Conservation (phyloP, 2,329 filamentous ascomycete genomes). For the Aspergillus clavatus region DNA sequence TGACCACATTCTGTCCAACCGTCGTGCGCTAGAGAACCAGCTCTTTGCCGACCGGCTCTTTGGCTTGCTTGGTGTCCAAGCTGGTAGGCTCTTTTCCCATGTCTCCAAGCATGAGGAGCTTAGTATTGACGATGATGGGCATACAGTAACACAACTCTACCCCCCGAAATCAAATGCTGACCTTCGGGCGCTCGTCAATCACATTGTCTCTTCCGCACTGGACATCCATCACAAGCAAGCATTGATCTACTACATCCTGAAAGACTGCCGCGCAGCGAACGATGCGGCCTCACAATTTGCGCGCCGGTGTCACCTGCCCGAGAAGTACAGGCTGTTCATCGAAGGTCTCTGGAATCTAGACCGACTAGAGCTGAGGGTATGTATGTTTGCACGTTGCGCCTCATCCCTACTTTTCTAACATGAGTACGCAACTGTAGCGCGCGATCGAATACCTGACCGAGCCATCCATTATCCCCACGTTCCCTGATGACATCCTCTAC, state of each 20-base stretch:
- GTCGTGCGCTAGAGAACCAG: conserved; percentile 62
- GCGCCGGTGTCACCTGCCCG: conserved; percentile 60
- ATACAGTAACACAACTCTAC: conserved; percentile 58
- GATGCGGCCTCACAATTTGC: conserved; percentile 58
- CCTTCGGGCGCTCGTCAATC: conserved; percentile 64
- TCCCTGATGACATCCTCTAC: conserved; percentile 74
- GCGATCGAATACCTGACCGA: conserved; percentile 74
- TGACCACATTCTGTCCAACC: conserved; percentile 61
- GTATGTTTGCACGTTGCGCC: conserved; percentile 7
- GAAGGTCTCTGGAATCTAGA: conserved; percentile 80
- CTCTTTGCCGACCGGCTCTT: conserved; percentile 79
- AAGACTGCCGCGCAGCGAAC: conserved; percentile 60
- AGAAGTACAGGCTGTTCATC: conserved; percentile 74
- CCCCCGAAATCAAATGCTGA: conserved; percentile 66
- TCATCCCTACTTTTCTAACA: conserved; percentile 7
- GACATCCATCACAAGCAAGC: conserved; percentile 75
- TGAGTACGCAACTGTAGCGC: conserved; percentile 36
- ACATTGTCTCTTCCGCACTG: conserved; percentile 61
- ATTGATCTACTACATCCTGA: conserved; percentile 76
- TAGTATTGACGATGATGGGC: conserved; percentile 9
- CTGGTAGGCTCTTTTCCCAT: conserved; percentile 48
- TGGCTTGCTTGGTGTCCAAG: conserved; percentile 62
- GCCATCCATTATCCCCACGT: conserved; percentile 73
- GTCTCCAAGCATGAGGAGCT: neutral
- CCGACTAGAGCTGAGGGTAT: conserved; percentile 61